phyloP scores from a whole-genome alignment of 1,139 yeast species.

The Maudiozyma humilis region DNA sequence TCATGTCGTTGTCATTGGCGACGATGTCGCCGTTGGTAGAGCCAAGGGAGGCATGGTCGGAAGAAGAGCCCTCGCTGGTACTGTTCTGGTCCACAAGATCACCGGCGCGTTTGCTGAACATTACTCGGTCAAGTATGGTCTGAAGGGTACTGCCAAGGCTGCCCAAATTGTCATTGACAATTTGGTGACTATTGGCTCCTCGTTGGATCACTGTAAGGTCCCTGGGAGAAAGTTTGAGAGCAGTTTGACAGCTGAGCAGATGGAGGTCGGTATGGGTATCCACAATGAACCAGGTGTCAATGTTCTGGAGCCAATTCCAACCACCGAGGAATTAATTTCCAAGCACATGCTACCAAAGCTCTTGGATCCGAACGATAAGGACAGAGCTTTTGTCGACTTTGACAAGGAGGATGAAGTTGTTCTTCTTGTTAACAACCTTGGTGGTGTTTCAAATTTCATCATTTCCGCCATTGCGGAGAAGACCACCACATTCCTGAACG shows the following conservation, averaged over 20 bases:
- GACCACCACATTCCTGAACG: conserved; percentile 37
- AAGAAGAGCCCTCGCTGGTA: conserved; percentile 88
- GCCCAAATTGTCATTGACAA: conserved; percentile 57
- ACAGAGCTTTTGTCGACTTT: conserved; percentile 66
- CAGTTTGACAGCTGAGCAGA: conserved; percentile 50
- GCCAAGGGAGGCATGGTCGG: conserved; percentile 86
- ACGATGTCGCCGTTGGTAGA: conserved; percentile 88
- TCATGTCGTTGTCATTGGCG: conserved; percentile 71
- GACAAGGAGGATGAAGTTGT: conserved; percentile 55
- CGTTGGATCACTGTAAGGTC: conserved; percentile 80
- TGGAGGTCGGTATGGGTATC: conserved; percentile 91
- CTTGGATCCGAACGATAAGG: conserved; percentile 49
- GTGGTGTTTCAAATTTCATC: conserved; percentile 78
- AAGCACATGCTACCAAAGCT: conserved; percentile 45
- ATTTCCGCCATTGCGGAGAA: conserved; percentile 54
- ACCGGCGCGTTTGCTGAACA: conserved; percentile 65
- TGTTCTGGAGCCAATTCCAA: conserved; percentile 64
- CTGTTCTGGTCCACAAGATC: conserved; percentile 75
- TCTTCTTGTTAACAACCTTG: conserved; percentile 67
- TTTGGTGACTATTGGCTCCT: conserved; percentile 80
- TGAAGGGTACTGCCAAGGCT: conserved; percentile 46
- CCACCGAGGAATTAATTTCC: conserved; percentile 47
- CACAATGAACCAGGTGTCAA: conserved; percentile 89
- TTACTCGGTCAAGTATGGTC: conserved; percentile 36
- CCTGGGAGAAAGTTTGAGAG: conserved; percentile 65